Percentiles rank a stretch among this genome's conserved stretches.
Conservation (phyloP, 23 red algal genomes). For the Pyropia haitanensis region DNA sequence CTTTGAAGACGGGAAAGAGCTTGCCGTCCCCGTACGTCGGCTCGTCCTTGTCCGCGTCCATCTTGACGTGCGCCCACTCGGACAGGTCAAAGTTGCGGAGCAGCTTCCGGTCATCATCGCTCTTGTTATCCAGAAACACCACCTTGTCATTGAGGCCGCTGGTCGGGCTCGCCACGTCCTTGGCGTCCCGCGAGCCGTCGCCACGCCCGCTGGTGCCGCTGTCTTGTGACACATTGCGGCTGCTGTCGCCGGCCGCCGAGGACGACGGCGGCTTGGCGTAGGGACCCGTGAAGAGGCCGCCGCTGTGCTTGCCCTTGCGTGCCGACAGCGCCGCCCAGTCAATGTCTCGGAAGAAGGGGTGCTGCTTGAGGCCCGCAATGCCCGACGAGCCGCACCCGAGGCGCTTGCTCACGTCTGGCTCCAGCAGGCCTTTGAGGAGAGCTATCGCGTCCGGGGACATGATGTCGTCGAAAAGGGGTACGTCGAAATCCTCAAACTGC, state of each 20-base stretch:
- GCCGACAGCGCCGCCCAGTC: conserved; percentile 55
- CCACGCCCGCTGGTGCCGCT: conserved; percentile 23
- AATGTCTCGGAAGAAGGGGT: conserved; percentile 76
- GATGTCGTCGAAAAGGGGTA: conserved; percentile 54
- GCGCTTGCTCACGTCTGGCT: conserved; percentile 36
- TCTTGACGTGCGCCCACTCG: conserved; percentile 42
- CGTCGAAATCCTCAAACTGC: conserved; percentile 40
- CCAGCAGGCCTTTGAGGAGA: conserved; percentile 59
- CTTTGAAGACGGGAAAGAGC: no score
- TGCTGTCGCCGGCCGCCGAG: no score
- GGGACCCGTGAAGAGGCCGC: neutral
- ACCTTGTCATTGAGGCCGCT: no score
- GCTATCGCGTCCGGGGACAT: conserved; percentile 64
- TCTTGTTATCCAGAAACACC: no score
- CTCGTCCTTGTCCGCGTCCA: conserved; percentile 57
- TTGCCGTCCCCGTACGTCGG: conserved; percentile 46
- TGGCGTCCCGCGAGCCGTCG: conserved; percentile 26
- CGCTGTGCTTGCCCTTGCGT: neutral
- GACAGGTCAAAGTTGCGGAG: conserved; percentile 64
- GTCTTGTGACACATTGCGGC: conserved; percentile 2
- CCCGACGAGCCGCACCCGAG: conserved; percentile 61
- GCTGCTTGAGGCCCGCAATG: conserved; percentile 55
- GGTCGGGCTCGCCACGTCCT: neutral
- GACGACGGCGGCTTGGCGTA: no score
- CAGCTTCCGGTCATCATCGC: conserved; percentile 16